Conservation (phyloP, 371 early-diverging fungal species). For the Vittaforma corneae region DNA sequence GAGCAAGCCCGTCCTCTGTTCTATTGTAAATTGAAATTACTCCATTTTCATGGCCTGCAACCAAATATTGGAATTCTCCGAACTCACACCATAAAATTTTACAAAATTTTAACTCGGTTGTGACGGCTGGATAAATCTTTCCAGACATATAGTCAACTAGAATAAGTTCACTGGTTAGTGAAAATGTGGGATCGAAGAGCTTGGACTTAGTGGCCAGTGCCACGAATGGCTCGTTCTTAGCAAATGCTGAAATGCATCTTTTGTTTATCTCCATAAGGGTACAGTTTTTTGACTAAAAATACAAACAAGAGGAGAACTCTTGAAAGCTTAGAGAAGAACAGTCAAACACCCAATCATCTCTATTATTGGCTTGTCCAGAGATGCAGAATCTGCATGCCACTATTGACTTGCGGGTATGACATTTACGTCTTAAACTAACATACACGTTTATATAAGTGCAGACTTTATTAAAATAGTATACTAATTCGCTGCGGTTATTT, state of each 20-base stretch:
- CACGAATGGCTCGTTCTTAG: conserved; percentile 39
- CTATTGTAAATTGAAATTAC: conserved; percentile 40
- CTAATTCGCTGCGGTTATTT: too few species aligned
- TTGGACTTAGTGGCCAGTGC: conserved; percentile 58
- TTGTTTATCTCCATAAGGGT: conserved; percentile 55
- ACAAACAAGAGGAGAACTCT: too few species aligned
- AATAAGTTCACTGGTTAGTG: conserved; percentile 48
- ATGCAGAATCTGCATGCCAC: too few species aligned
- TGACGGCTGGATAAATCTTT: conserved; percentile 24
- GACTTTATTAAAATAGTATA: too few species aligned
- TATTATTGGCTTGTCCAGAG: too few species aligned
- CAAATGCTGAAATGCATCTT: conserved; percentile 54
- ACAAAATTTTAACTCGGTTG: conserved; percentile 51
- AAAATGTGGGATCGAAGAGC: conserved; percentile 57
- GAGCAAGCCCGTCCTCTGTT: conserved; percentile 14
- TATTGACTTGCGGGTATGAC: too few species aligned
- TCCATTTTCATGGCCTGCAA: conserved; percentile 53
- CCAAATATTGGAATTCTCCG: conserved; percentile 35
- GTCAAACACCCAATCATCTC: too few species aligned
- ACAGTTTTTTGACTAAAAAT: conserved; percentile 33
- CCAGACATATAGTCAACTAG: conserved; percentile 44
- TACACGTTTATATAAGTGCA: too few species aligned
- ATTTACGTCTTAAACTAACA: too few species aligned
- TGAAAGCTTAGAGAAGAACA: too few species aligned
- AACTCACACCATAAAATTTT: conserved; percentile 53